A percentile compares a stretch with the other conserved stretches of the same genome.
These are phyloP conservation scores for Alternaria triticimaculans DNA, from an alignment of 2,329 filamentous ascomycete species.

Conservation along the genomic window DNA sequence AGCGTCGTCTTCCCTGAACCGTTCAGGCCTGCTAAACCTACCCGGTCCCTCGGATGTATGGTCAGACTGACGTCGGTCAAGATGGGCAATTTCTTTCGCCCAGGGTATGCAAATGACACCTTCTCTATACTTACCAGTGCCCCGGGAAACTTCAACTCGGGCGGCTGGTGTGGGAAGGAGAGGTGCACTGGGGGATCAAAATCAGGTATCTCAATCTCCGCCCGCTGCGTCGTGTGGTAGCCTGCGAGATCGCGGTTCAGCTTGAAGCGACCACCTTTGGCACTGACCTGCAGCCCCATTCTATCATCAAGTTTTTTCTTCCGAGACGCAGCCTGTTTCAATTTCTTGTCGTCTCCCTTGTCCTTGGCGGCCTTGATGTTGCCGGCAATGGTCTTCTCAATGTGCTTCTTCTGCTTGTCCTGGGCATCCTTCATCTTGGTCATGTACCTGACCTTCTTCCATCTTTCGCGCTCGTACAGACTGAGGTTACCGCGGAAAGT, in stretches of 20 bases:
- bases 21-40: slow-evolving; percentile 80
- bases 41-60: slow-evolving; percentile 73
- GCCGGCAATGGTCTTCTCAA: slow-evolving; percentile 76
- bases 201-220: slow-evolving; percentile 73
- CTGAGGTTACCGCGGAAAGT: slow-evolving; percentile 79
- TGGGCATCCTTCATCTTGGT: slow-evolving; percentile 81
- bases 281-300: slow-evolving; percentile 76
- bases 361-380: slow-evolving; percentile 78
- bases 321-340: slow-evolving; percentile 82
- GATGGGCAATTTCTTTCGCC: slow-evolving; percentile 51
- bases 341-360: slow-evolving; percentile 82
- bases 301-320: slow-evolving; percentile 86
- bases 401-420: slow-evolving; percentile 79
- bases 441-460: slow-evolving; percentile 72
- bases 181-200: slow-evolving; percentile 65
- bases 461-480: slow-evolving; percentile 71
- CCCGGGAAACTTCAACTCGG: slow-evolving; percentile 76
- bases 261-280: slow-evolving; percentile 78
- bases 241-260: slow-evolving; percentile 74
- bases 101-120: slow-evolving; percentile 69
- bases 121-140: slow-evolving; percentile 75
- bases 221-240: slow-evolving; percentile 58
- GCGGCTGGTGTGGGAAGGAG: slow-evolving; percentile 65
- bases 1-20: slow-evolving; percentile 84
- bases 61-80: slow-evolving; percentile 71